These are phyloP conservation scores for Takashimella tepidaria DNA, from an alignment of 1,284 basidiomycete genomes.

Conservation along the genomic window DNA sequence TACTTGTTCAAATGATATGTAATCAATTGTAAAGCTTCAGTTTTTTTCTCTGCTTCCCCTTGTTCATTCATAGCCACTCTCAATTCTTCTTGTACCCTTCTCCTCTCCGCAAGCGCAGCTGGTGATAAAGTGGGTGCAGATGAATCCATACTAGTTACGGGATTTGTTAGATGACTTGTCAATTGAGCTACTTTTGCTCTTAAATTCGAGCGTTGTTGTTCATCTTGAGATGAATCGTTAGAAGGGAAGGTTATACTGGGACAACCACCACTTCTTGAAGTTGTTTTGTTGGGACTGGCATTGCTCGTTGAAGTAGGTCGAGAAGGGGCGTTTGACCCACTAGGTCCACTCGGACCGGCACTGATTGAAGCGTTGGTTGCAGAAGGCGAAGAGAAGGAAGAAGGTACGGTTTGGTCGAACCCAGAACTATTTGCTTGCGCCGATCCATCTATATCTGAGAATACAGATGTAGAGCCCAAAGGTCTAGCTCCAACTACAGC, in stretches of 20 bases:
- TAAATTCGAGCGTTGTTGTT: constrained; percentile 13
- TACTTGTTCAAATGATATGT: constrained; percentile 80
- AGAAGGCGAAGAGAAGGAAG: background rate
- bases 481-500: too few relatives aligned
- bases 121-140: background rate
- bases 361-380: background rate
- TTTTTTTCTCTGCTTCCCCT: constrained; percentile 26
- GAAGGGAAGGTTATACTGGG: background rate
- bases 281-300: too few relatives aligned
- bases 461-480: too few relatives aligned
- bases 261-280: too few relatives aligned
- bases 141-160: background rate
- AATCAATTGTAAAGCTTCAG: constrained; percentile 40
- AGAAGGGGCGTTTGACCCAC: too few relatives aligned
- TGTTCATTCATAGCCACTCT: constrained; percentile 26
- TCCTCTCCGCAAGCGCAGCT: constrained; percentile 30
- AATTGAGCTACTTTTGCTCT: constrained; percentile 19
- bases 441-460: background rate
- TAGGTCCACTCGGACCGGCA: too few relatives aligned
- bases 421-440: constrained; percentile 1
- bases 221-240: constrained; percentile 4
- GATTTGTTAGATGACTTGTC: constrained; percentile 2
- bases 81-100: constrained; percentile 27
- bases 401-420: constrained; percentile 18
- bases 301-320: background rate